Evolutionary conservation across 1,139 yeast species (phyloP).

Genomic region (Citeromyces hawaiiensis): DNA sequence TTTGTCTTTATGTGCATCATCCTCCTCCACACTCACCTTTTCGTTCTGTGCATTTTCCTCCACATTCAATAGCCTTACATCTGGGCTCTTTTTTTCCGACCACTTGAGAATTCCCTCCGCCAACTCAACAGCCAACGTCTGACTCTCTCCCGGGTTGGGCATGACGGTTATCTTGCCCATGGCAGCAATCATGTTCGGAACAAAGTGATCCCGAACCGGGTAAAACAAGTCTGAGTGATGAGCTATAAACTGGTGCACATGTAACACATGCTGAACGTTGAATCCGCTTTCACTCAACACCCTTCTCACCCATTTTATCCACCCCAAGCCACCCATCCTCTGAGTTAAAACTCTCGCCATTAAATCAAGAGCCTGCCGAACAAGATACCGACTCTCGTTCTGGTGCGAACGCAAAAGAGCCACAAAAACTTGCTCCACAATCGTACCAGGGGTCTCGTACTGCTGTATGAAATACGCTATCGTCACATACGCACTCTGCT

Average conservation of each 20-base stretch:
- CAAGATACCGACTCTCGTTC: slow-evolving; percentile 72
- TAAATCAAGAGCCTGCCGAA: slow-evolving; percentile 76
- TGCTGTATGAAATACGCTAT: slow-evolving; percentile 79
- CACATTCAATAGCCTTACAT: too few species aligned
- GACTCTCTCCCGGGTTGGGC: slow-evolving; percentile 79
- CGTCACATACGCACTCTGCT: slow-evolving; percentile 87
- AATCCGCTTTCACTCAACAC: slow-evolving; percentile 86
- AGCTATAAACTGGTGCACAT: slow-evolving; percentile 81
- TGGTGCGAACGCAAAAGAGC: slow-evolving; percentile 81
- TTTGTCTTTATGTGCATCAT: neutral
- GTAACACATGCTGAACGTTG: slow-evolving; percentile 70
- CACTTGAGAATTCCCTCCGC: slow-evolving; percentile 78
- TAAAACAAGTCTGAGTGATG: slow-evolving; percentile 78
- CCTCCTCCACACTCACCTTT: slow-evolving; percentile 5
- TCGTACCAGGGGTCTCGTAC: slow-evolving; percentile 80
- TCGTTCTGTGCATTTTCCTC: slow-evolving; percentile 22
- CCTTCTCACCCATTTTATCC: slow-evolving; percentile 95
- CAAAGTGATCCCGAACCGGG: slow-evolving; percentile 78
- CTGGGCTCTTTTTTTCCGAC: slow-evolving; percentile 57
- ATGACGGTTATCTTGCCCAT: slow-evolving; percentile 84
- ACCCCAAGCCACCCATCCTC: slow-evolving; percentile 52
- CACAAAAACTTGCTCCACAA: slow-evolving; percentile 86
- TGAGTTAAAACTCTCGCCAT: slow-evolving; percentile 82
- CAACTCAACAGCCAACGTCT: slow-evolving; percentile 73
- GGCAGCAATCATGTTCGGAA: slow-evolving; percentile 83